phyloP scores from a whole-genome alignment of 352 stramenopile genomes.

The Phytophthora capsici region DNA sequence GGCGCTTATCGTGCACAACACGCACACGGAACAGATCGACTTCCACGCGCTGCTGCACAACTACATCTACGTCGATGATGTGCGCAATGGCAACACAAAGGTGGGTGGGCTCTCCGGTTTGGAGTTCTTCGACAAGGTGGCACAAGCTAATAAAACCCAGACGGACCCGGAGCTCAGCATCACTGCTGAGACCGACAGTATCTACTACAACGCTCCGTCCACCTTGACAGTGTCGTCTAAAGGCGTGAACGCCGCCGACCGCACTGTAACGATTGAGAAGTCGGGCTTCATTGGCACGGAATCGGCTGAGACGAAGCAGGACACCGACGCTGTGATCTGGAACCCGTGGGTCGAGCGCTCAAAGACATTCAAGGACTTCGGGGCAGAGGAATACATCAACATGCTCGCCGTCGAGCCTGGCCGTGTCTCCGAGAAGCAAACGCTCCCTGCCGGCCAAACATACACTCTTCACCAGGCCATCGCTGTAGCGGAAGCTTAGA shows the following conservation, averaged over 20 bases:
- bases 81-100: conserved; percentile 50
- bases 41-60: conserved; percentile 96
- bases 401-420: conserved; percentile 97
- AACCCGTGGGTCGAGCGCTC: conserved; percentile 94
- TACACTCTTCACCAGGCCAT: conserved; percentile 49
- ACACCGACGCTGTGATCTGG: conserved; percentile 90
- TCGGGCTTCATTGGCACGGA: conserved; percentile 48
- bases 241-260: conserved; percentile 41
- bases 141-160: conserved; percentile 59
- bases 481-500: conserved; percentile 8
- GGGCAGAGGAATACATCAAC: conserved; percentile 92
- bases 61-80: conserved; percentile 89
- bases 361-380: conserved; percentile 93
- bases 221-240: conserved; percentile 61
- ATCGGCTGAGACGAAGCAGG: conserved; percentile 19
- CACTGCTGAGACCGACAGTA: conserved; percentile 84
- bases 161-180: conserved; percentile 61
- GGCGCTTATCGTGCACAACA: conserved; percentile 89
- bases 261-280: conserved; percentile 73
- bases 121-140: conserved; percentile 88
- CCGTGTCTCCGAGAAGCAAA: conserved; percentile 57
- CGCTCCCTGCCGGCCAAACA: conserved; percentile 46
- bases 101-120: conserved; percentile 89
- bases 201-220: conserved; percentile 79
- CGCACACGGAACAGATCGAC: conserved; percentile 67